phyloP scores from a whole-genome alignment of 306 rosid species.

The Vigna reflexopilosa region DNA sequence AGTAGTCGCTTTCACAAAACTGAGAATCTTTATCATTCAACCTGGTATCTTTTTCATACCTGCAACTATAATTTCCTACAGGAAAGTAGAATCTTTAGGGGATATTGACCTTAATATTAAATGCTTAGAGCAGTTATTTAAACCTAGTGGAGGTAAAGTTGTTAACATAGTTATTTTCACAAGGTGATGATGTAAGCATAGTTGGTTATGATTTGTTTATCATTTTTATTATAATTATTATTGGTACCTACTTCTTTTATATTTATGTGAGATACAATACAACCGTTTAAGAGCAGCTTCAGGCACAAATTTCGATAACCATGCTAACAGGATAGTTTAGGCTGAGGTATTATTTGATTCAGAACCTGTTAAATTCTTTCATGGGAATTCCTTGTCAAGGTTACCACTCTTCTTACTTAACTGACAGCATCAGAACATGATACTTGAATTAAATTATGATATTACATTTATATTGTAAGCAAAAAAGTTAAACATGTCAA shows the following conservation, averaged over 20 bases:
- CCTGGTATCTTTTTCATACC: constrained; percentile 7
- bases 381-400: constrained; percentile 32
- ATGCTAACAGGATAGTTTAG: no score
- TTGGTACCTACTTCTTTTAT: not conserved
- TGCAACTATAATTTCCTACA: constrained; percentile 9
- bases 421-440: constrained; percentile 19
- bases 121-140: not conserved
- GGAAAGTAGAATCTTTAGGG: not conserved
- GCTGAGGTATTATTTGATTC: no score
- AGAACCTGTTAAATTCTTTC: not conserved
- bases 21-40: constrained; percentile 28
- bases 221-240: not conserved
- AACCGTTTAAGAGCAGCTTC: not conserved
- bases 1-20: not conserved
- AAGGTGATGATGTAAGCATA: not conserved
- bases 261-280: not conserved
- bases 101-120: constrained; percentile 24
- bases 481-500: constrained; percentile 19
- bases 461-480: not conserved
- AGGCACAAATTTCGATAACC: no score
- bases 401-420: constrained; percentile 27
- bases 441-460: constrained; percentile 26
- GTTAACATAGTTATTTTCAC: not conserved
- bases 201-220: not conserved
- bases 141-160: not conserved